Evolutionary conservation across 805 yeast genomes (phyloP), one percentile per base, ranked within the genome.

Genomic region (Candida orba): DNA sequence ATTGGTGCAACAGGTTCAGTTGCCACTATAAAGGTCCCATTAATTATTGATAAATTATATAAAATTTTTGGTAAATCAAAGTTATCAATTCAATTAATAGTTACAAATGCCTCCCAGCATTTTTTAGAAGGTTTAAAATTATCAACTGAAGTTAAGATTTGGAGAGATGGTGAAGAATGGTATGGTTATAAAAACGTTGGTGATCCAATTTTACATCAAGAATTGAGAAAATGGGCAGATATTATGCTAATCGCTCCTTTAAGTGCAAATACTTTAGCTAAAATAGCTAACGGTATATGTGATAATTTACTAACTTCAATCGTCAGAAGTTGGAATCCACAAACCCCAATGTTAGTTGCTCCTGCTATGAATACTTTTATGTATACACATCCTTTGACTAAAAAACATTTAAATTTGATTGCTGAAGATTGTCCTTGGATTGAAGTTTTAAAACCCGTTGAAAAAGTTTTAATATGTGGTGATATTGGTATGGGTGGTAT

Each of bases 1-100:
- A 70, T 93, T 36, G 99, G 95, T 17, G 95, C 95, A 17, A 87
- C 98, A 1, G 99, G 99, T 1, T 85, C 95, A 2, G 97, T 93
- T 4, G 99, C 99, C 6, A 87, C 98, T 3, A 88, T 93, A 50
- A 93, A 93, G 62, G 81, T 93, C 20, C 96, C 96, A 0, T 63
- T 84, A 51, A 88, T 93, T 34, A 87, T 93, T 51, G 95, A 84
- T 58, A 87, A 88, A 60, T 71, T 93, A 40, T 83, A 81, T 59
- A 86, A 87, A 61, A 72, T 83, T 7, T 91, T 85, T 63, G 86
- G 89, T 6, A 78, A 67, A 8, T 77, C 78, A 39, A 79, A 78
- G 46, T 81, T 89, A 4, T 79, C 89, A 4, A 85, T 90, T 48
- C 96, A 90, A 63, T 68, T 90, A 41, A 87, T 90, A 22, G 84